Evolutionary conservation across 352 stramenopile species (phyloP).

Genomic region (Globisporangium apiculatum): DNA sequence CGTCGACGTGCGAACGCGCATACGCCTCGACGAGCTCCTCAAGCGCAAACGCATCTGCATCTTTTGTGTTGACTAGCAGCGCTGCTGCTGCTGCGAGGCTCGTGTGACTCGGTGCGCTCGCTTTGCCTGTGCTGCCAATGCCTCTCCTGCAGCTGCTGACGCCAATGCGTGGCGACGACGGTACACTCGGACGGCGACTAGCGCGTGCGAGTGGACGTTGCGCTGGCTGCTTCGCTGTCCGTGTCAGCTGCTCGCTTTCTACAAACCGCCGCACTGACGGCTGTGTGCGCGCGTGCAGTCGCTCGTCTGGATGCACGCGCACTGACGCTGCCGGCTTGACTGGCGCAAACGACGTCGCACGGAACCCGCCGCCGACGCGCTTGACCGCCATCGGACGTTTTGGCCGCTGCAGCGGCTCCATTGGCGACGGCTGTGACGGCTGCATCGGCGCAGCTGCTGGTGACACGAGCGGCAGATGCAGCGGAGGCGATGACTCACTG

Average conservation of each 20-base stretch:
- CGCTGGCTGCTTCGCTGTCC: neutral
- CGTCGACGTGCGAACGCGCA: conserved; percentile 6
- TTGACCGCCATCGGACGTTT: conserved; percentile 26
- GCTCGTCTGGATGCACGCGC: conserved; percentile 2
- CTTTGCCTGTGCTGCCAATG: neutral
- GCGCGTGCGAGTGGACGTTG: conserved; percentile 5
- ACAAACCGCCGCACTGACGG: neutral
- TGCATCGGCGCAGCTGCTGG: neutral
- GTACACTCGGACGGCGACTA: conserved; percentile 6
- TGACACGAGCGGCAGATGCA: neutral
- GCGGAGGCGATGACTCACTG: neutral
- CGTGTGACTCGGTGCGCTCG: neutral
- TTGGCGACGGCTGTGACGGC: neutral
- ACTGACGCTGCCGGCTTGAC: conserved; percentile 3
- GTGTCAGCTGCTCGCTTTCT: neutral
- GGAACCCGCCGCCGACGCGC: conserved; percentile 55
- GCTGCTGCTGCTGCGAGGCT: too few species aligned
- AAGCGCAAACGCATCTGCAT: conserved; percentile 9
- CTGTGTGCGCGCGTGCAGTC: neutral
- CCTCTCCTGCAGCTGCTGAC: neutral
- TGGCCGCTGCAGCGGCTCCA: conserved; percentile 3
- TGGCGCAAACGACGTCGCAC: conserved; percentile 18
- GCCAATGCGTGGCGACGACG: conserved; percentile 6
- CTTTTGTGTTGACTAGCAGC: neutral
- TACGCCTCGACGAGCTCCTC: conserved; percentile 17